Conservation (phyloP, 1,284 basidiomycete genomes). For the Microbotryum scabiosae region DNA sequence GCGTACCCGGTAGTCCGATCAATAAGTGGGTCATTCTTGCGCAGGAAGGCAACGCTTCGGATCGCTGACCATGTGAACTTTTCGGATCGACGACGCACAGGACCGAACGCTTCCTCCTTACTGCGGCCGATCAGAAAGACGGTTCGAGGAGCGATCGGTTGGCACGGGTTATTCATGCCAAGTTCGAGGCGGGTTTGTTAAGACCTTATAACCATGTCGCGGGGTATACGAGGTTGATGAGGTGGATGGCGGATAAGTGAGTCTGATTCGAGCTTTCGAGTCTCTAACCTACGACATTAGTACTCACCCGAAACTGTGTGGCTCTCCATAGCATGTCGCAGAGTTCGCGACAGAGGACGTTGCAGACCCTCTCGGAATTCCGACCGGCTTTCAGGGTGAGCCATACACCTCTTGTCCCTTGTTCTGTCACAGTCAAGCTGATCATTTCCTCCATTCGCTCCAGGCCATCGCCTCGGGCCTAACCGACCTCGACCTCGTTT, state of each 20-base stretch:
- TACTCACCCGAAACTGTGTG: no score
- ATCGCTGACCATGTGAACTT: no score
- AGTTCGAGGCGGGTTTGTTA: slow-evolving; percentile 90
- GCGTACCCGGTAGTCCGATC: slow-evolving; percentile 24
- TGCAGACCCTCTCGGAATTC: slow-evolving; percentile 79
- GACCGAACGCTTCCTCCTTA: slow-evolving; percentile 75
- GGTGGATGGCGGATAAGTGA: slow-evolving; percentile 92
- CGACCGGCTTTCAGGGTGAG: slow-evolving; percentile 81
- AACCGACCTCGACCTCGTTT: slow-evolving; percentile 91
- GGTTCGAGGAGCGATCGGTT: slow-evolving; percentile 85
- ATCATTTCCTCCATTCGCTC: no score
- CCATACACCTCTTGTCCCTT: no score
- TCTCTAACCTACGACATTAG: no score
- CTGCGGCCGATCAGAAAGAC: slow-evolving; percentile 87
- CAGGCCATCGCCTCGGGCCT: slow-evolving; percentile 77
- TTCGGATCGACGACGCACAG: slow-evolving; percentile 28
- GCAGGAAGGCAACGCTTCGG: no score
- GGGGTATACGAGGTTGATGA: slow-evolving; percentile 75
- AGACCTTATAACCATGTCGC: slow-evolving; percentile 96
- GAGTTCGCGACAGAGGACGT: slow-evolving; percentile 78
- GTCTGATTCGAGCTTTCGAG: no score
- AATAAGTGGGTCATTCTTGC: slow-evolving; percentile 25
- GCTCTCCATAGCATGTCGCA: slow-evolving; percentile 63
- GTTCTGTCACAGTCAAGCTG: no score
- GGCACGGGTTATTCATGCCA: slow-evolving; percentile 85